phyloP scores from a whole-genome alignment of 169 alveolate genomes.

The Perkinsus marinus region DNA sequence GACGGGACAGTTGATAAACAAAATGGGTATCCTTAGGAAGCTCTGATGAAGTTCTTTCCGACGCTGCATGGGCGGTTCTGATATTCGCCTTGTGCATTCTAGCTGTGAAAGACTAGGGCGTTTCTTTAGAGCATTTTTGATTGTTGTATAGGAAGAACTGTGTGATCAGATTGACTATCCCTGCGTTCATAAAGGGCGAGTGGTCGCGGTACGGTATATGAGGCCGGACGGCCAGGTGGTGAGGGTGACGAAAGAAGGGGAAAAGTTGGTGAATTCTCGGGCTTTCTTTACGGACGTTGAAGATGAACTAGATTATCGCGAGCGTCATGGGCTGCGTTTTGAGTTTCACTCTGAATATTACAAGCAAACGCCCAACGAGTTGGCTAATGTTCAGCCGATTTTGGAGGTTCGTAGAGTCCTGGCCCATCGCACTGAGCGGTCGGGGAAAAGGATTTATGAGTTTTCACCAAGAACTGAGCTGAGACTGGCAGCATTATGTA shows the following conservation, averaged over 20 bases:
- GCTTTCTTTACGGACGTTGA: not conserved
- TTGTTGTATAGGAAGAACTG: too few species aligned
- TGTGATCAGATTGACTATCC: not conserved
- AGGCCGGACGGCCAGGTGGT: not conserved
- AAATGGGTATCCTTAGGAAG: too few species aligned
- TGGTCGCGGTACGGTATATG: not conserved
- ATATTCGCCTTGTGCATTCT: too few species aligned
- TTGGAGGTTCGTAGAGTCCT: not conserved
- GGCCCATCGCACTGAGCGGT: not conserved
- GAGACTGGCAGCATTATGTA: not conserved
- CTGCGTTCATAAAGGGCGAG: not conserved
- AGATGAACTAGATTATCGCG: not conserved
- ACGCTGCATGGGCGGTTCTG: too few species aligned
- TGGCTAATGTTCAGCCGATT: not conserved
- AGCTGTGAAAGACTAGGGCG: too few species aligned
- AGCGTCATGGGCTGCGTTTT: not conserved
- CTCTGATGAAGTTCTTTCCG: too few species aligned
- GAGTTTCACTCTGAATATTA: not conserved
- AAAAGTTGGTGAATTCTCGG: not conserved
- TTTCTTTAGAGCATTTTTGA: too few species aligned
- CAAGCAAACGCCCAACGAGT: not conserved
- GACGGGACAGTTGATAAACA: too few species aligned
- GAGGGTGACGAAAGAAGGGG: not conserved
- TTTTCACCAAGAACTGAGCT: not conserved
- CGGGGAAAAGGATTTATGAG: not conserved